A percentile compares a stretch with the other conserved stretches of the same genome.
These are phyloP conservation scores for Jatropha curcas DNA, from an alignment of 345 rosid genomes.

Conservation along the genomic window DNA sequence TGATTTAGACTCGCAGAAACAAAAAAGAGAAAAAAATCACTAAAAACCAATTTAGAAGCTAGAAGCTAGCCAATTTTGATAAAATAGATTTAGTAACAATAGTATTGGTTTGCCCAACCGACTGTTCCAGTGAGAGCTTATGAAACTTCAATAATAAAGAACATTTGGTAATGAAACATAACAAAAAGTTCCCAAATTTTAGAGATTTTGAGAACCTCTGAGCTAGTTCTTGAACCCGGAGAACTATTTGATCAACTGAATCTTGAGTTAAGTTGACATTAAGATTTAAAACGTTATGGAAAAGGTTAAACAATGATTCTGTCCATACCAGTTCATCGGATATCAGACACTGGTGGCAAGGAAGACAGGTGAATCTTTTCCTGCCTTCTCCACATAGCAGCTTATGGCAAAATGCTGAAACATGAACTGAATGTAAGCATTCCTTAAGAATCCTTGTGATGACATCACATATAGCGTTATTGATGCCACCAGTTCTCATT, in stretches of 20 bases:
- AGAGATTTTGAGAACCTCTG: conserved; percentile 52
- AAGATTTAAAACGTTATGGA: conserved; percentile 56
- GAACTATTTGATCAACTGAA: conserved; percentile 56
- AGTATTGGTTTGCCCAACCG: conserved; percentile 60
- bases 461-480: conserved; percentile 54
- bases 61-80: conserved; percentile 56
- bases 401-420: conserved; percentile 69
- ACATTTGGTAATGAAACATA: conserved; percentile 56
- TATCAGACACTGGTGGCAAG: conserved; percentile 54
- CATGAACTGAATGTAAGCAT: conserved; percentile 74
- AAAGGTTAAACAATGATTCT: conserved; percentile 56
- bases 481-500: conserved; percentile 58
- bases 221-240: conserved; percentile 35
- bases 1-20: background rate
- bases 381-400: conserved; percentile 54
- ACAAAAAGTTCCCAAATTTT: conserved; percentile 71
- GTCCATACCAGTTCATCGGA: conserved; percentile 66
- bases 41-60: conserved; percentile 19
- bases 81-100: conserved; percentile 61
- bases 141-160: conserved; percentile 45
- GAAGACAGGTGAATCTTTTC: conserved; percentile 48
- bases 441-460: conserved; percentile 59
- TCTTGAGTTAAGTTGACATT: conserved; percentile 58
- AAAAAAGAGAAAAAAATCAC: conserved; percentile 3
- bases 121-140: conserved; percentile 48